phyloP scores from a whole-genome alignment of 2,329 filamentous ascomycete species.

The Leptosphaerulina australis region DNA sequence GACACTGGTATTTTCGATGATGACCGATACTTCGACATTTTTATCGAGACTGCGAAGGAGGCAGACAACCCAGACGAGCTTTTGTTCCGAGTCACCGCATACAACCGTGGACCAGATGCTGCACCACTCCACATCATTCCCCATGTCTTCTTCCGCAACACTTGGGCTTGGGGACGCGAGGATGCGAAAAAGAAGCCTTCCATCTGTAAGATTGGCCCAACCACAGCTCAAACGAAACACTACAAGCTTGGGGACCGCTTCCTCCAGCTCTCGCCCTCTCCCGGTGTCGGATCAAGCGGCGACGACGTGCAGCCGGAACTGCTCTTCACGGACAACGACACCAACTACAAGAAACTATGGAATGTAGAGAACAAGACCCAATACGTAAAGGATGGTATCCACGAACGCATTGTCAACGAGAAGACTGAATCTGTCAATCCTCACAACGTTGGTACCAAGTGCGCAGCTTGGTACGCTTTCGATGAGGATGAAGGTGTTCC shows the following conservation, averaged over 20 bases:
- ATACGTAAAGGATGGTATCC: slow-evolving; percentile 96
- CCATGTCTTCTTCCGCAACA: slow-evolving; percentile 96
- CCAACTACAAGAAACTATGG: slow-evolving; percentile 81
- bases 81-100: slow-evolving; percentile 91
- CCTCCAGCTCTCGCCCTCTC: slow-evolving; percentile 85
- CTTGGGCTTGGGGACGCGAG: slow-evolving; percentile 93
- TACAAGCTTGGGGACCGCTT: slow-evolving; percentile 81
- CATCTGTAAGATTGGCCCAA: slow-evolving; percentile 70
- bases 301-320: slow-evolving; percentile 84
- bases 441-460: slow-evolving; percentile 79
- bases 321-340: slow-evolving; percentile 95
- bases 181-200: slow-evolving; percentile 75
- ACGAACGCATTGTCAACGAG: slow-evolving; percentile 81
- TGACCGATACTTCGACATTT: slow-evolving; percentile 93
- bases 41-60: slow-evolving; percentile 96
- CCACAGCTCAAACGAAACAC: slow-evolving; percentile 77
- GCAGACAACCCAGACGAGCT: slow-evolving; percentile 89
- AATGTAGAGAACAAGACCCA: slow-evolving; percentile 73
- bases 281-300: slow-evolving; percentile 76
- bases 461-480: slow-evolving; percentile 89
- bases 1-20: slow-evolving; percentile 90
- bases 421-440: slow-evolving; percentile 85
- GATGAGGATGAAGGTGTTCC: slow-evolving; percentile 86
- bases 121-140: slow-evolving; percentile 92
- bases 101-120: slow-evolving; percentile 90